Evolutionary conservation across 768 basidiomycete genomes (phyloP).

Genomic region (Ramaria sp.): DNA sequence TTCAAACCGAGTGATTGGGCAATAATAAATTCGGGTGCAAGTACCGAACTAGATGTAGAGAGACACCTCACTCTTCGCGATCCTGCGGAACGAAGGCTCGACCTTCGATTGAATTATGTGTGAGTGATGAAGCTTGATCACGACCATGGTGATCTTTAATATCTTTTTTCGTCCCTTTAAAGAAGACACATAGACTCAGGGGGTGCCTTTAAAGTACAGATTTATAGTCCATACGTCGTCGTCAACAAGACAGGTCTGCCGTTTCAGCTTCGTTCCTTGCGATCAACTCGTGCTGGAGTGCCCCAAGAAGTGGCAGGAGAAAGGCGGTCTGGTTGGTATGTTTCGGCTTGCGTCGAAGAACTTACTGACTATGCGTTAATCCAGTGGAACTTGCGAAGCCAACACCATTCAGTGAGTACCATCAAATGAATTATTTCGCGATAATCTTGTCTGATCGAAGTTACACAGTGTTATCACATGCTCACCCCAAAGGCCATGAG

Average conservation of each 20-base stretch:
- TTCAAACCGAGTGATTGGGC: slow-evolving; percentile 94
- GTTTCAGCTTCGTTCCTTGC: slow-evolving; percentile 57
- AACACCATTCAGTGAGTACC: slow-evolving; percentile 68
- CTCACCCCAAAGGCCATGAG: slow-evolving; percentile 69
- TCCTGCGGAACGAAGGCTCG: slow-evolving; percentile 59
- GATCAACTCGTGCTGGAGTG: slow-evolving; percentile 48
- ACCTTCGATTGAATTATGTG: slow-evolving; percentile 85
- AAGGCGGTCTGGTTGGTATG: slow-evolving; percentile 41
- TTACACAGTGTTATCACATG: slow-evolving; percentile 72
- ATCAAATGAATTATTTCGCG: neutral
- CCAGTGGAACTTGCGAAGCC: slow-evolving; percentile 40
- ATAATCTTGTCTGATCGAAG: neutral
- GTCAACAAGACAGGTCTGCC: slow-evolving; percentile 89
- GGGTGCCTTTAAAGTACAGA: slow-evolving; percentile 91
- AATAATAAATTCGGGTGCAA: slow-evolving; percentile 90
- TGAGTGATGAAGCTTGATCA: slow-evolving; percentile 27
- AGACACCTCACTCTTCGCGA: slow-evolving; percentile 63
- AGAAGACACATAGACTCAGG: slow-evolving; percentile 82
- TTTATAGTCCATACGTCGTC: slow-evolving; percentile 83
- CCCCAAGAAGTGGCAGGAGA: slow-evolving; percentile 83
- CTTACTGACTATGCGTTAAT: slow-evolving; percentile 7
- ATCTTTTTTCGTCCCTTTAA: neutral
- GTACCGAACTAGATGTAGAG: slow-evolving; percentile 83
- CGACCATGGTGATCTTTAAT: neutral
- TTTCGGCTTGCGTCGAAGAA: slow-evolving; percentile 2